Percentiles rank a stretch among this genome's conserved stretches.
Conservation (phyloP, 2,329 filamentous ascomycete species). For the Myriosclerotinia curreyana region DNA sequence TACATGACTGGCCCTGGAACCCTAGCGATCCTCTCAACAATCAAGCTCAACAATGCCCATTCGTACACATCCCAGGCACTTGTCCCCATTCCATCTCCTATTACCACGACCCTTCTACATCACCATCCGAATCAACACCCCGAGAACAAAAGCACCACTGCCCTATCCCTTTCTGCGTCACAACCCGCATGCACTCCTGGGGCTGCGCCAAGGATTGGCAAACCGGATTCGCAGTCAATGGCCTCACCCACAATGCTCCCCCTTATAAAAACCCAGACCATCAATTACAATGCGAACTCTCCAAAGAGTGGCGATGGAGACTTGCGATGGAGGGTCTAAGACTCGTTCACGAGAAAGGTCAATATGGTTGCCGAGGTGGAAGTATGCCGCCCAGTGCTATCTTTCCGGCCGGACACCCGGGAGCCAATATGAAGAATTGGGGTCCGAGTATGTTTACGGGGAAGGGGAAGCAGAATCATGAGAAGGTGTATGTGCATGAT, state of each 20-base stretch:
- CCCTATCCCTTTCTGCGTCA: background rate
- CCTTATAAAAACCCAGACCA: background rate
- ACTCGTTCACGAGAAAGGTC: constrained; percentile 1
- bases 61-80: constrained; percentile 1
- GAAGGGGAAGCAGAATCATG: background rate
- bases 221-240: constrained; percentile 5
- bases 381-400: background rate
- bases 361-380: constrained; percentile 2
- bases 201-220: constrained; percentile 13
- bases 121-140: background rate
- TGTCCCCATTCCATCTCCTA: constrained; percentile 1
- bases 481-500: background rate
- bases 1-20: constrained; percentile 4
- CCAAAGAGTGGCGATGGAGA: constrained; percentile 13
- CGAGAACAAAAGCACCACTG: background rate
- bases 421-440: constrained; percentile 1
- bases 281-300: background rate
- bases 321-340: constrained; percentile 6
- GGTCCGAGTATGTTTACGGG: too few relatives aligned
- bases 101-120: background rate
- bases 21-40: background rate
- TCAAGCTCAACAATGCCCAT: background rate
- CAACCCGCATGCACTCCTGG: constrained; percentile 1
- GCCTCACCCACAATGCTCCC: background rate
- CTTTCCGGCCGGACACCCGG: background rate